A percentile compares a stretch with the other conserved stretches of the same genome.
Conservation (phyloP, 345 rosid genomes). For the Camelina laxa region DNA sequence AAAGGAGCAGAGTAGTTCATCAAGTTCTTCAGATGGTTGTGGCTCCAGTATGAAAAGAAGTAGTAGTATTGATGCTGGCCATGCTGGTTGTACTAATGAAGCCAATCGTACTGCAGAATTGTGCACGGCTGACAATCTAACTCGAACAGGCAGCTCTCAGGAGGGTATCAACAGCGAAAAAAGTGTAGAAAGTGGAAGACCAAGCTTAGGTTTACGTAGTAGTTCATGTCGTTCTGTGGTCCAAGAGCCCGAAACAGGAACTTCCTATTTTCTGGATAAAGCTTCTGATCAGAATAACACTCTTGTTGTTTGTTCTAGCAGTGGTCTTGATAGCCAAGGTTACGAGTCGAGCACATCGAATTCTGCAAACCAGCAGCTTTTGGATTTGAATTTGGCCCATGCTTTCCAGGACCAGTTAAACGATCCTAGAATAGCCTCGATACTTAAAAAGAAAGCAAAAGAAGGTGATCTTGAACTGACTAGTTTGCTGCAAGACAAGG, state of each 20-base stretch:
- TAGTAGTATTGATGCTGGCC: slow-evolving; percentile 86
- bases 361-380: slow-evolving; percentile 80
- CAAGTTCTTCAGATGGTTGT: slow-evolving; percentile 98
- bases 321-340: slow-evolving; percentile 94
- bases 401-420: slow-evolving; percentile 88
- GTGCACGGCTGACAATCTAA: slow-evolving; percentile 56
- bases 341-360: slow-evolving; percentile 89
- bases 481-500: slow-evolving; percentile 92
- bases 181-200: slow-evolving; percentile 96
- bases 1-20: slow-evolving; percentile 88
- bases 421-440: slow-evolving; percentile 85
- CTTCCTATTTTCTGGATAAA: slow-evolving; percentile 61
- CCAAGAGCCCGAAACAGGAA: slow-evolving; percentile 87
- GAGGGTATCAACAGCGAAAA: slow-evolving; percentile 89
- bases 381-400: slow-evolving; percentile 87
- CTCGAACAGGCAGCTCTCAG: slow-evolving; percentile 74
- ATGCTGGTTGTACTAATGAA: slow-evolving; percentile 64
- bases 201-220: slow-evolving; percentile 84
- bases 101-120: slow-evolving; percentile 56
- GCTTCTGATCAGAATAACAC: slow-evolving; percentile 64
- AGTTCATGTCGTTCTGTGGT: slow-evolving; percentile 88
- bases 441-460: slow-evolving; percentile 80
- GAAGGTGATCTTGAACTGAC: slow-evolving; percentile 86
- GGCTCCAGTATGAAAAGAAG: slow-evolving; percentile 96
- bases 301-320: slow-evolving; percentile 70